phyloP scores from a whole-genome alignment of 2,329 filamentous ascomycete genomes.

The Fusarium chuoi region DNA sequence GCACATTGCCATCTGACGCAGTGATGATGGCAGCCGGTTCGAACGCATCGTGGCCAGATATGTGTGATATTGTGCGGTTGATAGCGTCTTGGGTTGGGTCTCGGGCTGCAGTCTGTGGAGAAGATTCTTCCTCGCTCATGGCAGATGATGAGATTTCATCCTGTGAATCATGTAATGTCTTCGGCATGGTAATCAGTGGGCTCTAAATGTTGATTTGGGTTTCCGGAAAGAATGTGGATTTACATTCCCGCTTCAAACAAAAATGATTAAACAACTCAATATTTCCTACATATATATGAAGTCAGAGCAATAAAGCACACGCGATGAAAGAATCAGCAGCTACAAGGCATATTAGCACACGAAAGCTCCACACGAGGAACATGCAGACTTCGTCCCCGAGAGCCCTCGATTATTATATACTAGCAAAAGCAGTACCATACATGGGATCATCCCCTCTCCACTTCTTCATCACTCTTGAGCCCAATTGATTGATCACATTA shows the following conservation, averaged over 20 bases:
- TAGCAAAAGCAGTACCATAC: background rate
- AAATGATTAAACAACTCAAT: background rate
- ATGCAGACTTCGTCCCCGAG: background rate
- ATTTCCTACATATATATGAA: background rate
- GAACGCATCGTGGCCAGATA: constrained; percentile 46
- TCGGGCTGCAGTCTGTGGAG: background rate
- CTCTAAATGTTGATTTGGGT: background rate
- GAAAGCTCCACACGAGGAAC: background rate
- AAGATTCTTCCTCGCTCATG: background rate
- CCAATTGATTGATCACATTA: constrained; percentile 19
- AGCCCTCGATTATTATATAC: background rate
- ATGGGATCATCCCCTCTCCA: constrained; percentile 1
- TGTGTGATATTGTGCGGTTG: constrained; percentile 43
- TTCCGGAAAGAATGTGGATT: background rate
- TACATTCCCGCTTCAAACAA: background rate
- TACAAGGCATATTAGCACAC: background rate
- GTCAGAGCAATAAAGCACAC: background rate
- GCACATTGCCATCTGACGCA: constrained; percentile 1
- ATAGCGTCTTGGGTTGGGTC: constrained; percentile 4
- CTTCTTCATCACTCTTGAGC: background rate
- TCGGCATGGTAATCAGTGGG: constrained; percentile 4
- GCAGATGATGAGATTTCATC: background rate
- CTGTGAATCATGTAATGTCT: background rate
- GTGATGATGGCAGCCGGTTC: constrained; percentile 28
- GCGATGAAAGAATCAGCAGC: background rate